These are phyloP conservation scores for Aspergillus haitiensis DNA, from an alignment of 495 filamentous ascomycete species.

Conservation along the genomic window DNA sequence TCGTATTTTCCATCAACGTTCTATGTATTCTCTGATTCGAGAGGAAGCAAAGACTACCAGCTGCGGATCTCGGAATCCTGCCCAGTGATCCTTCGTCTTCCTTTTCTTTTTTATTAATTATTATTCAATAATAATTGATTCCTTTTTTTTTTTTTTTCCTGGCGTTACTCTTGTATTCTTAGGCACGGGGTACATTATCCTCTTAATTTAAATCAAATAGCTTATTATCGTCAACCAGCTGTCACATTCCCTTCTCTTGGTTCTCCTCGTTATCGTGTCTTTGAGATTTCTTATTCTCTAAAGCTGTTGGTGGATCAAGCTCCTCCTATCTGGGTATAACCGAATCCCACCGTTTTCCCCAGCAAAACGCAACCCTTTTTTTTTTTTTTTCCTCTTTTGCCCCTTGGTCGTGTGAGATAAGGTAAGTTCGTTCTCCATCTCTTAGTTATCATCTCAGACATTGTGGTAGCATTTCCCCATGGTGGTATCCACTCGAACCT, in stretches of 20 bases:
- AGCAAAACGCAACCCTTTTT: conserved; percentile 15
- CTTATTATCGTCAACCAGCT: conserved; percentile 4
- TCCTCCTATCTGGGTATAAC: conserved; percentile 2
- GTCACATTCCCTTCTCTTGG: background rate
- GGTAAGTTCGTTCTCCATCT: background rate
- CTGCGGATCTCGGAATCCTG: background rate
- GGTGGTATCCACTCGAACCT: conserved; percentile 14
- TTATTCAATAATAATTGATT: too few species aligned
- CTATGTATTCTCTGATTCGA: conserved; percentile 1
- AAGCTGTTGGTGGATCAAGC: conserved; percentile 6
- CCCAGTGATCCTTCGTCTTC: conserved; percentile 2
- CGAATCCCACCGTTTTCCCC: conserved; percentile 19
- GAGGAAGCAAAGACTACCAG: background rate
- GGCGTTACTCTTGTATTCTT: conserved; percentile 1
- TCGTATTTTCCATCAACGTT: background rate
- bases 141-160: background rate
- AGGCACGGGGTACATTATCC: background rate
- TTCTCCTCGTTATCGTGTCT: background rate
- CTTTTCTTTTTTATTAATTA: background rate
- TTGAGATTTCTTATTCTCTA: background rate
- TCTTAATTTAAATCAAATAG: conserved; percentile 3
- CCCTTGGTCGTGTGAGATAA: conserved; percentile 10
- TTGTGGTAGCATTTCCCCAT: conserved; percentile 8
- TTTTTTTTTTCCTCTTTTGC: background rate
- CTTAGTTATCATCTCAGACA: background rate